Conservation (phyloP, 2,329 filamentous ascomycete genomes). For the Pseudophaeomoniella oleicola region DNA sequence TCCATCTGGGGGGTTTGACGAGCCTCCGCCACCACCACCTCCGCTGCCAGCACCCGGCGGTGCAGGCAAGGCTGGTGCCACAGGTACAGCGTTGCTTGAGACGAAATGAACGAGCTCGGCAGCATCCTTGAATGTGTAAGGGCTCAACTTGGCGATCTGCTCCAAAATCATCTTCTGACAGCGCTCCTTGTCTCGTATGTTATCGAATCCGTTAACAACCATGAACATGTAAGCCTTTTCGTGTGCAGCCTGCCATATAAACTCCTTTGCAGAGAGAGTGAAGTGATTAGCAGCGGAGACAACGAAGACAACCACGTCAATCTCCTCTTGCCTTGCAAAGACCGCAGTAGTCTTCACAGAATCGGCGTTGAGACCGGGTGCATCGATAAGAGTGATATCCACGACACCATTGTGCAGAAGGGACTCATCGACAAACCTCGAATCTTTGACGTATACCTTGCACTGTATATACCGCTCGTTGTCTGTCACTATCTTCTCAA, state of each 20-base stretch:
- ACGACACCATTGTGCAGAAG: slow-evolving; percentile 94
- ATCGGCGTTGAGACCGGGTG: slow-evolving; percentile 87
- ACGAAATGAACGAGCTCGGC: slow-evolving; percentile 93
- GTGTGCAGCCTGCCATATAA: slow-evolving; percentile 85
- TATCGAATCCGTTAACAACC: slow-evolving; percentile 94
- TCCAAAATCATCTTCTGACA: slow-evolving; percentile 90
- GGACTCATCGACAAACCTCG: slow-evolving; percentile 78
- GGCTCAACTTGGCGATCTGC: slow-evolving; percentile 76
- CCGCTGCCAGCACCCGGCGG: slow-evolving; percentile 38
- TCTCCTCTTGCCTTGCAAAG: slow-evolving; percentile 94
- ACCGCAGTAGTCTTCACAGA: slow-evolving; percentile 95
- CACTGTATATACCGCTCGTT: slow-evolving; percentile 83
- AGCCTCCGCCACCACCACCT: slow-evolving; percentile 41
- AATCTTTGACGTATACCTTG: slow-evolving; percentile 92
- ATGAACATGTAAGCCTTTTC: slow-evolving; percentile 99
- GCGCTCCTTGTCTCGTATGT: slow-evolving; percentile 77
- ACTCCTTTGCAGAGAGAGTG: slow-evolving; percentile 92
- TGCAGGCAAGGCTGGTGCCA: slow-evolving; percentile 44
- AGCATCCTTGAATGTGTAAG: slow-evolving; percentile 82
- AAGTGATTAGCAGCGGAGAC: slow-evolving; percentile 97
- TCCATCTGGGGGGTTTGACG: slow-evolving; percentile 20
- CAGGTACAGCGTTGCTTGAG: slow-evolving; percentile 87
- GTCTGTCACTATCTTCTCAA: slow-evolving; percentile 83
- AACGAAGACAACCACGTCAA: slow-evolving; percentile 96
- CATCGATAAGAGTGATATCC: slow-evolving; percentile 94